Percentiles rank a stretch among this genome's conserved stretches.
Conservation (phyloP, 2,329 filamentous ascomycete species). For the Beauveria medogensis region DNA sequence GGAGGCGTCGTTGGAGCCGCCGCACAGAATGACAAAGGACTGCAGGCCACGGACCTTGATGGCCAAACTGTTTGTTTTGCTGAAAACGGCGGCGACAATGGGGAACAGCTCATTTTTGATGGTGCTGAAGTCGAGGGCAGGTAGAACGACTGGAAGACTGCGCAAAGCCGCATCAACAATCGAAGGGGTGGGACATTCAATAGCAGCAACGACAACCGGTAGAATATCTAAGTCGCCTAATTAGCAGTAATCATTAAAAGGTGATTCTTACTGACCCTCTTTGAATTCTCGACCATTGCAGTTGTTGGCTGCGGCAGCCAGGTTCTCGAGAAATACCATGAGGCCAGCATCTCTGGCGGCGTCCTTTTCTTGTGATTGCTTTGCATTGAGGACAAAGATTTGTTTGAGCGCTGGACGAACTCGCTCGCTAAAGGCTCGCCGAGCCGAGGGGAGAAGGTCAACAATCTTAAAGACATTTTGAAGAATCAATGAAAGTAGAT, state of each 20-base stretch:
- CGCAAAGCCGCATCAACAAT: conserved; percentile 80
- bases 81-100: conserved; percentile 82
- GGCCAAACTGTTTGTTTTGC: conserved; percentile 82
- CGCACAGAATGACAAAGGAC: conserved; percentile 83
- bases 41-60: conserved; percentile 93
- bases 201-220: conserved; percentile 72
- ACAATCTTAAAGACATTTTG: conserved; percentile 92
- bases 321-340: conserved; percentile 83
- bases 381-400: conserved; percentile 61
- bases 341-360: conserved; percentile 78
- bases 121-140: conserved; percentile 87
- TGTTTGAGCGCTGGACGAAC: conserved; percentile 80
- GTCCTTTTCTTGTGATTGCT: conserved; percentile 63
- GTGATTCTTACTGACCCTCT: conserved; percentile 53
- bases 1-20: conserved; percentile 52
- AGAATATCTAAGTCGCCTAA: conserved; percentile 58
- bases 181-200: conserved; percentile 83
- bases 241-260: not conserved
- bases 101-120: conserved; percentile 97
- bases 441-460: conserved; percentile 66
- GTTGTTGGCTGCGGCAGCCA: conserved; percentile 67
- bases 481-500: conserved; percentile 74
- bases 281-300: conserved; percentile 90
- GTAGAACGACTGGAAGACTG: conserved; percentile 70
- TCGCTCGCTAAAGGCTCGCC: conserved; percentile 72